Percentiles rank a stretch among this genome's conserved stretches.
Evolutionary conservation across 2,329 filamentous ascomycete genomes (phyloP).

Genomic region (Stachybotrys elegans): DNA sequence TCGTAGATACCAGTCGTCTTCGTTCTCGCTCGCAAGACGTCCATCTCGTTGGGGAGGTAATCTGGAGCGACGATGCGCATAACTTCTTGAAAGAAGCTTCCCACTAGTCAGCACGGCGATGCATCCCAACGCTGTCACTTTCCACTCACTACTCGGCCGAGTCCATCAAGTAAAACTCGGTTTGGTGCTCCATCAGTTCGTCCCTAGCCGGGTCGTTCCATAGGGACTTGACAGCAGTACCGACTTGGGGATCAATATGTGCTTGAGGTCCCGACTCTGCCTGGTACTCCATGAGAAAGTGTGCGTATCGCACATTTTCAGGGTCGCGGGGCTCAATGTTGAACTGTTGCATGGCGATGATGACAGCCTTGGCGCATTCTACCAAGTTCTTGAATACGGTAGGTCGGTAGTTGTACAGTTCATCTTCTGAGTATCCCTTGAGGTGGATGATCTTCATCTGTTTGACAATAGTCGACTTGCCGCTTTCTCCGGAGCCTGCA

Average conservation of each 20-base stretch:
- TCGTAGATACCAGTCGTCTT: slow-evolving; percentile 99
- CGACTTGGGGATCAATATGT: slow-evolving; percentile 74
- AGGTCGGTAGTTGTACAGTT: slow-evolving; percentile 87
- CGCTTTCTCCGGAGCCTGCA: slow-evolving; percentile 92
- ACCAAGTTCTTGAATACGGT: slow-evolving; percentile 98
- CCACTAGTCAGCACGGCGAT: too few relatives aligned
- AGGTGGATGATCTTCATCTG: slow-evolving; percentile 99
- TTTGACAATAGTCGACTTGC: slow-evolving; percentile 98
- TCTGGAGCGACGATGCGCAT: slow-evolving; percentile 75
- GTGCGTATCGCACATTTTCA: slow-evolving; percentile 67
- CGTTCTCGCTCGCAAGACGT: slow-evolving; percentile 90
- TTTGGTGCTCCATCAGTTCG: slow-evolving; percentile 84
- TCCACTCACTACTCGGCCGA: slow-evolving; percentile 87
- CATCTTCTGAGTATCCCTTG: slow-evolving; percentile 92
- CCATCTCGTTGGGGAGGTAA: slow-evolving; percentile 90
- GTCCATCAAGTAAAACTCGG: slow-evolving; percentile 99
- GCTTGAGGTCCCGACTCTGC: slow-evolving; percentile 88
- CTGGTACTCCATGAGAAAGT: slow-evolving; percentile 81
- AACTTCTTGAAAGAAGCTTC: slow-evolving; percentile 93
- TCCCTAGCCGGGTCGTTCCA: slow-evolving; percentile 87
- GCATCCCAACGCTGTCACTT: too few relatives aligned
- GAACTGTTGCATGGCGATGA: slow-evolving; percentile 88
- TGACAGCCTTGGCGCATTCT: slow-evolving; percentile 92
- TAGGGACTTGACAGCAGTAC: slow-evolving; percentile 75
- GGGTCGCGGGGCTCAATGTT: slow-evolving; percentile 71